Base-by-base conservation (phyloP, 2,329 filamentous ascomycete genomes). In the Aspergillus sclerotialis region DNA sequence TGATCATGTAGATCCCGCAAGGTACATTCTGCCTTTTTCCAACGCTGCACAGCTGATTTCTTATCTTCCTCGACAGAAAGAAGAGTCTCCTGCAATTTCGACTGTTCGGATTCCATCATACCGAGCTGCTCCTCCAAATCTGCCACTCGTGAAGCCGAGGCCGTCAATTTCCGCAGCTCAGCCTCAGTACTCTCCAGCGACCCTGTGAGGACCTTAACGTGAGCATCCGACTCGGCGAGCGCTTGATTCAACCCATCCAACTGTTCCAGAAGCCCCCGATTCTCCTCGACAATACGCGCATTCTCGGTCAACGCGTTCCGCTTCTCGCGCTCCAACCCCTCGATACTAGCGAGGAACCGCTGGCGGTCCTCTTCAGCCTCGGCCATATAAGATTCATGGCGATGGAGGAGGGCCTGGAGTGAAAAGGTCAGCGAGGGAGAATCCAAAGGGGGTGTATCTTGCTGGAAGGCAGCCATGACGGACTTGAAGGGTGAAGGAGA, bases 371-470 rank as follows among this genome's bases (percentile, higher is more conserved):
- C 78, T 68, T 94, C 88, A 39, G 89, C 87, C 60, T 94, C 87
- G 48, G 82, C 82, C 73, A 95, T 90, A 64, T 94, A 95, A 39
- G 84, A 80, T 69, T 96, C 89, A 75, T 98, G 89, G 52, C 90
- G 83, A 45, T 83, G 79, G 27, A 98, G 78, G 37, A 98, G 73
- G 40, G 88, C 88, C 92, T 96, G 80, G 39, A 82, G 63, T 35
- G 75, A 68, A 64, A 78, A 84, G 34, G 79, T 93, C 65, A 93
- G 83, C 67, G 73, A 73, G 46, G 71, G 68, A 13, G 47, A 42
- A 23, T 35, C 46, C 18, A 43, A 36, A 40, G 33, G 23, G 33
- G 43, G 42, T n/a, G n/a, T n/a, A n/a, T n/a, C n/a, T n/a, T n/a
- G n/a, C n/a, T n/a, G n/a, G n/a, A n/a, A n/a, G 30, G 42, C 37